Evolutionary conservation across 192 early-diverging fungal species (phyloP).

Genomic region (Oehlia diaphana): DNA sequence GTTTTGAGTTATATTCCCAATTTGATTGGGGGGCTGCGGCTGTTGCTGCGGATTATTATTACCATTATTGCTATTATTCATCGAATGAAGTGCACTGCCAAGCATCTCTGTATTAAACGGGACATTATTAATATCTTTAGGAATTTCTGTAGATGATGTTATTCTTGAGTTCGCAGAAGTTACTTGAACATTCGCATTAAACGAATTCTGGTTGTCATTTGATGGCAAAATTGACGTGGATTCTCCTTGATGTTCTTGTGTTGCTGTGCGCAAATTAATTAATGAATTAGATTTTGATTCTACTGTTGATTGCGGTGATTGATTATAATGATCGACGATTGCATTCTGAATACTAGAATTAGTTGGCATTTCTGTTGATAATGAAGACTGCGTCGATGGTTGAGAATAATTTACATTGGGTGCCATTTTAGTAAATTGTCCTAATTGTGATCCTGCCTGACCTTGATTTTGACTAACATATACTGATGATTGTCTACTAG

Average conservation of each 20-base stretch:
- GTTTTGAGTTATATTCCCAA: background rate
- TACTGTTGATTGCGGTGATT: background rate
- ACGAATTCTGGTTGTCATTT: background rate
- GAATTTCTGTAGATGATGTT: background rate
- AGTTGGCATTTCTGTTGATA: conserved; percentile 5
- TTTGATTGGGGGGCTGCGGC: background rate
- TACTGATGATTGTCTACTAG: background rate
- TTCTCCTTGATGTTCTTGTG: conserved; percentile 2
- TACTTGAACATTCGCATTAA: background rate
- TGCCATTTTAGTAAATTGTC: conserved; percentile 14
- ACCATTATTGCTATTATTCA: background rate
- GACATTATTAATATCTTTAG: background rate
- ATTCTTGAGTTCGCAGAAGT: background rate
- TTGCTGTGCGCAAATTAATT: background rate
- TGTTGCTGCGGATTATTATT: background rate
- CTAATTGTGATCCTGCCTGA: background rate
- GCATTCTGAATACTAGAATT: conserved; percentile 3
- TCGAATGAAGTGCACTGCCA: background rate
- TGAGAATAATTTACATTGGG: conserved; percentile 16
- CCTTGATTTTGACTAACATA: background rate
- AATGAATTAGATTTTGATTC: conserved; percentile 3
- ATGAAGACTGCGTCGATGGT: background rate
- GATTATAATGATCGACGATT: background rate
- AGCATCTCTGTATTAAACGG: background rate
- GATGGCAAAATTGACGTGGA: background rate